phyloP scores from a whole-genome alignment of 2,329 filamentous ascomycete species.

The Xylariaceae sp. region DNA sequence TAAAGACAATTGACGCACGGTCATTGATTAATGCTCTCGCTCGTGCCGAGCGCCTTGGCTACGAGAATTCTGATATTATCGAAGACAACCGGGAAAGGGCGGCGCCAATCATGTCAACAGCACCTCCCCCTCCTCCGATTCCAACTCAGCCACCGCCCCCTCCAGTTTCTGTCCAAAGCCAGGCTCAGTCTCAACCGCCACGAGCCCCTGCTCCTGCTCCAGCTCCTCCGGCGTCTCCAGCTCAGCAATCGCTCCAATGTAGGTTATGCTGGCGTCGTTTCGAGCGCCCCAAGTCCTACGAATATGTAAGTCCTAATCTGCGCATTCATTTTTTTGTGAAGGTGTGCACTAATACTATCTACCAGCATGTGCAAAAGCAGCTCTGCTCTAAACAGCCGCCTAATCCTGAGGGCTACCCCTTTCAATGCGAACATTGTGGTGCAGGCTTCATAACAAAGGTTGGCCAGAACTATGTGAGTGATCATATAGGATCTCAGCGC shows the following conservation, averaged over 20 bases:
- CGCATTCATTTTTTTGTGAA: too few species aligned
- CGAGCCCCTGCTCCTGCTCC: conserved; percentile 22
- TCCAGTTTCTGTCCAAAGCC: neutral
- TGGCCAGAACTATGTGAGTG: conserved; percentile 40
- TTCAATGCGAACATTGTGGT: conserved; percentile 44
- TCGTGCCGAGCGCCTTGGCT: conserved; percentile 54
- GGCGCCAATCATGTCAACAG: conserved; percentile 26
- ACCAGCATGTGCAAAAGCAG: conserved; percentile 34
- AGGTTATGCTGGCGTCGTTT: conserved; percentile 30
- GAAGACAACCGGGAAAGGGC: conserved; percentile 40
- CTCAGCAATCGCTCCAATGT: conserved; percentile 27
- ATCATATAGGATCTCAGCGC: neutral
- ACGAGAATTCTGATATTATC: conserved; percentile 48
- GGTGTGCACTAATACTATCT: conserved; percentile 14
- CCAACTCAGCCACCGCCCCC: conserved; percentile 1
- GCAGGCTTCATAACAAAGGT: conserved; percentile 40
- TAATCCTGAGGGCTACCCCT: conserved; percentile 29
- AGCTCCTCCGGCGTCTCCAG: conserved; percentile 1
- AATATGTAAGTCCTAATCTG: conserved; percentile 28
- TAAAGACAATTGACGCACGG: conserved; percentile 51
- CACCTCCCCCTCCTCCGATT: neutral
- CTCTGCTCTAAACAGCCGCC: conserved; percentile 30
- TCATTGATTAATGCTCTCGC: conserved; percentile 55
- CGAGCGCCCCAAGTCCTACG: conserved; percentile 20
- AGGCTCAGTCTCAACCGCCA: conserved; percentile 3